Conservation (phyloP, 164 flowering plant species). For the Vitis labrusca region DNA sequence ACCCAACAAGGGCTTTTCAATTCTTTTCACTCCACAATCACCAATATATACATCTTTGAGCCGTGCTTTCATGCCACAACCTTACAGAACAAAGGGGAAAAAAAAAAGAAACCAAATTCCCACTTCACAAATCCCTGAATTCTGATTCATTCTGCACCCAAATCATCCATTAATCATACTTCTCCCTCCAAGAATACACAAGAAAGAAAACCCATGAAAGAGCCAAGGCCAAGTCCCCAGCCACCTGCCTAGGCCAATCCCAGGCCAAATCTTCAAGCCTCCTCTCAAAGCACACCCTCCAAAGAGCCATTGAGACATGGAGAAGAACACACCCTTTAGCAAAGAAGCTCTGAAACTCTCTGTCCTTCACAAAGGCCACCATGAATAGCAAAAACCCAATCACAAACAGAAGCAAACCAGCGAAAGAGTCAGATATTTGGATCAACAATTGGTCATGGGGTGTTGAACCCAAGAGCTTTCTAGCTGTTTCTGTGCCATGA, state of each 20-base stretch:
- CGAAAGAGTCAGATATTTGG: constrained; percentile 22
- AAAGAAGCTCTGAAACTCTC: constrained; percentile 25
- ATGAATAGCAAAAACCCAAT: constrained; percentile 29
- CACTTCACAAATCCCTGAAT: background rate
- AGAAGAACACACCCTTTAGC: constrained; percentile 23
- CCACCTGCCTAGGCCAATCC: constrained; percentile 27
- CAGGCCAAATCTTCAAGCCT: constrained; percentile 26
- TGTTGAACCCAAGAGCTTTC: constrained; percentile 23
- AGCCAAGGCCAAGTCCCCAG: constrained; percentile 23
- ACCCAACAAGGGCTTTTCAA: too few species aligned
- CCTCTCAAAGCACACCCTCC: constrained; percentile 25
- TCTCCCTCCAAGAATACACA: constrained; percentile 26
- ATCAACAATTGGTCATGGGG: constrained; percentile 27
- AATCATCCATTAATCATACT: constrained; percentile 17
- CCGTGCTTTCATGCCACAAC: too few species aligned
- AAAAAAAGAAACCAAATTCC: too few species aligned
- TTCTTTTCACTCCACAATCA: too few species aligned
- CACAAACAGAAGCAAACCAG: constrained; percentile 26
- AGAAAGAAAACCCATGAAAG: constrained; percentile 30
- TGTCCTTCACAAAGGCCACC: constrained; percentile 31
- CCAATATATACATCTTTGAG: too few species aligned
- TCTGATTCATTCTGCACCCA: background rate
- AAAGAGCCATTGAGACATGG: constrained; percentile 21
- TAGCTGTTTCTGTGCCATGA: constrained; percentile 22
- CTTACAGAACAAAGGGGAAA: too few species aligned